Percentiles rank a stretch among this genome's conserved stretches.
phyloP scores from a whole-genome alignment of 495 filamentous ascomycete genomes.

The Cercophora sp. region DNA sequence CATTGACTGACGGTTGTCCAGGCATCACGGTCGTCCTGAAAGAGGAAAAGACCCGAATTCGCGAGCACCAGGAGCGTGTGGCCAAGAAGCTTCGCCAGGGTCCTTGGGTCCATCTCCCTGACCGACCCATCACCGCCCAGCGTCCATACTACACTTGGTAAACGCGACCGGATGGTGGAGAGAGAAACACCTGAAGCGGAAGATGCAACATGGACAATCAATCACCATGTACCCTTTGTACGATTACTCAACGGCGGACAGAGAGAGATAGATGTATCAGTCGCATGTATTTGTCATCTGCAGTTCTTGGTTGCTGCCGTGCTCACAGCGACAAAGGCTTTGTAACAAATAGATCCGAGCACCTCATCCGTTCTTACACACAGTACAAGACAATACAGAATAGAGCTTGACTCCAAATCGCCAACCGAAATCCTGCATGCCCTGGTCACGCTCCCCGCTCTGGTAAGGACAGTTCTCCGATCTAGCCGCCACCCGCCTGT shows the following conservation, averaged over 20 bases:
- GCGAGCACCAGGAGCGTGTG: slow-evolving; percentile 70
- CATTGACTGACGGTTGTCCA: not conserved
- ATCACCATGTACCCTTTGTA: not conserved
- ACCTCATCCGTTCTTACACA: not conserved
- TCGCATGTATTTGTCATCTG: not conserved
- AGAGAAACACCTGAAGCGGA: not conserved
- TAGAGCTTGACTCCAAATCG: slow-evolving; percentile 5
- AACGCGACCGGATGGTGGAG: slow-evolving; percentile 9
- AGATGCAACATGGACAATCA: not conserved
- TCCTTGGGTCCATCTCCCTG: slow-evolving; percentile 81
- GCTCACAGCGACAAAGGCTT: not conserved
- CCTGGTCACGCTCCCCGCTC: too few relatives aligned
- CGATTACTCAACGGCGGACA: not conserved
- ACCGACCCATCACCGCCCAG: slow-evolving; percentile 71
- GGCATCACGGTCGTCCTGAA: slow-evolving; percentile 81
- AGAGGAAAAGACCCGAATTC: slow-evolving; percentile 83
- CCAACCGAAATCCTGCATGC: not conserved
- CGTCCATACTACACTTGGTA: slow-evolving; percentile 89
- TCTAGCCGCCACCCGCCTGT: not conserved
- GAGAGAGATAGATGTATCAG: slow-evolving; percentile 1
- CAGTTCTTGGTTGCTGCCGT: slow-evolving; percentile 2
- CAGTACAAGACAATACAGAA: not conserved
- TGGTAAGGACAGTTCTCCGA: slow-evolving; percentile 3
- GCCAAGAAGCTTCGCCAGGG: slow-evolving; percentile 65
- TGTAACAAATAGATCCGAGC: not conserved